phyloP scores from a whole-genome alignment of 768 basidiomycete species.

The Chlorophyllum brunneum region DNA sequence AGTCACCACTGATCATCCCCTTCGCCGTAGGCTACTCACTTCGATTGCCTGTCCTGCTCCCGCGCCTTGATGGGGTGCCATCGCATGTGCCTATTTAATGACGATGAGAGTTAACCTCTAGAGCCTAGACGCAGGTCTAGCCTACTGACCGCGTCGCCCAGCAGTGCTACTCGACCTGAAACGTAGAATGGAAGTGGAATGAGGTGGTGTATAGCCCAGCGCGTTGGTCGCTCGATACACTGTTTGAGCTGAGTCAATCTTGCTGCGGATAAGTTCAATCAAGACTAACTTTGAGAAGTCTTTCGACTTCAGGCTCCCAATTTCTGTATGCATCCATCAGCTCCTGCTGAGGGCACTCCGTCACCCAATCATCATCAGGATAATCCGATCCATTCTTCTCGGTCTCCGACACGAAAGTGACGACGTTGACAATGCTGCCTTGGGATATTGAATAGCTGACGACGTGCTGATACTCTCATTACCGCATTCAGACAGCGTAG shows the following conservation, averaged over 20 bases:
- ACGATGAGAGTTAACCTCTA: not conserved
- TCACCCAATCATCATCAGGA: constrained; percentile 15
- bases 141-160: constrained; percentile 21
- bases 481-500: not conserved
- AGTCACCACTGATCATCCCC: not conserved
- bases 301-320: constrained; percentile 16
- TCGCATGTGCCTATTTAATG: constrained; percentile 34
- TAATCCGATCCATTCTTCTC: constrained; percentile 14
- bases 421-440: constrained; percentile 43
- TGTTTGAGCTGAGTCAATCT: constrained; percentile 2
- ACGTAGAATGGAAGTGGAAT: constrained; percentile 17
- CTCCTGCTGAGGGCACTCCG: constrained; percentile 13
- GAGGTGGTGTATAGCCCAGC: constrained; percentile 21
- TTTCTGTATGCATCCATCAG: constrained; percentile 12
- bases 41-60: constrained; percentile 48
- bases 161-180: constrained; percentile 16
- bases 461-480: constrained; percentile 30
- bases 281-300: constrained; percentile 16
- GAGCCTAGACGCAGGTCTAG: not conserved
- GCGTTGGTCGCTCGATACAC: constrained; percentile 18
- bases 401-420: constrained; percentile 27
- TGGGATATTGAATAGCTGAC: constrained; percentile 46
- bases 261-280: not conserved
- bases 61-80: constrained; percentile 44
- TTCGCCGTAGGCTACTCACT: constrained; percentile 18